Percentiles rank a stretch among this genome's conserved stretches.
These are phyloP conservation scores for Escallonia herrerae DNA, from an alignment of 129 eudicot genomes.

Conservation along the genomic window DNA sequence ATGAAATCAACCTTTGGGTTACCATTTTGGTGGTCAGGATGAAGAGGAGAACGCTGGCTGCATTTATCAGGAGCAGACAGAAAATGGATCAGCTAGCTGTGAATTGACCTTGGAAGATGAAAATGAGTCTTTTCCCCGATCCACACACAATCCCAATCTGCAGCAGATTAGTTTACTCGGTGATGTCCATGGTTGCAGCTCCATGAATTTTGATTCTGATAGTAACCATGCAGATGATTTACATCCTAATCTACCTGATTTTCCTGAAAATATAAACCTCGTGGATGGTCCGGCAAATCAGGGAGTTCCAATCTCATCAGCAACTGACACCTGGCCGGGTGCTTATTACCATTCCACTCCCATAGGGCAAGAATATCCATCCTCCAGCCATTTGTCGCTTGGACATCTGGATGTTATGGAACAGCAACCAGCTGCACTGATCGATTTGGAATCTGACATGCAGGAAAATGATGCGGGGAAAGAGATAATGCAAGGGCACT, in stretches of 20 bases:
- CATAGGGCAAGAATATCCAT: conserved; percentile 30
- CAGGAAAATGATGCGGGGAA: conserved; percentile 29
- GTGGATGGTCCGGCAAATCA: conserved; percentile 30
- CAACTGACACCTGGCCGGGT: conserved; percentile 51
- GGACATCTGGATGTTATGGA: conserved; percentile 37
- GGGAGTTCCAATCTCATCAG: conserved; percentile 31
- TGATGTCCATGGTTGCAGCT: conserved; percentile 21
- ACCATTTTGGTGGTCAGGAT: conserved; percentile 31
- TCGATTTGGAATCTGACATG: conserved; percentile 31
- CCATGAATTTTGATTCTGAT: conserved; percentile 32
- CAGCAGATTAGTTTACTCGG: conserved; percentile 18
- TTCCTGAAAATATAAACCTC: conserved; percentile 30
- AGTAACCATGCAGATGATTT: conserved; percentile 20
- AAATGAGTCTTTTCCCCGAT: conserved; percentile 18
- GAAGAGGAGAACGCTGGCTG: conserved; percentile 17
- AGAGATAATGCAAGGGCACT: conserved; percentile 28
- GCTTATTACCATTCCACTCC: conserved; percentile 39
- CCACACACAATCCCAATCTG: conserved; percentile 28
- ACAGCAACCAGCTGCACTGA: conserved; percentile 26
- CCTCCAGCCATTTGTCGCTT: conserved; percentile 37
- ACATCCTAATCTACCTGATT: conserved; percentile 24
- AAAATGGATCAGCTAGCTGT: conserved; percentile 16
- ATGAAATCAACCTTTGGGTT: conserved; percentile 3
- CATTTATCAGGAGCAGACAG: conserved; percentile 17
- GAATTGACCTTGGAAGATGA: conserved; percentile 18